Base-by-base conservation (phyloP, 345 rosid genomes). In the Erodium maritimum region DNA sequence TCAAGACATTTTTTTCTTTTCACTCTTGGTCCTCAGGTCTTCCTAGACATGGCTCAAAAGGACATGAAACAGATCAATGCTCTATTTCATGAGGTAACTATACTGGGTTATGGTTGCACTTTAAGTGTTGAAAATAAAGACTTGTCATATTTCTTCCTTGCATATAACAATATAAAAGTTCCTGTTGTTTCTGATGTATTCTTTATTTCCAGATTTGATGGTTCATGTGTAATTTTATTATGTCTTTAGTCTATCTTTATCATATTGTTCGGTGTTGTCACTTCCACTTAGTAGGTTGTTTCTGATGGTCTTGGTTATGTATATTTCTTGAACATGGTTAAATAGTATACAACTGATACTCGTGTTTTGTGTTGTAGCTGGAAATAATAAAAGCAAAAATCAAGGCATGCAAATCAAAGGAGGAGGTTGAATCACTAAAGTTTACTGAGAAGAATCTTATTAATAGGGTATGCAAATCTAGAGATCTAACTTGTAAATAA, bases 371-470 rank as follows among this genome's bases (percentile, higher is more conserved):
- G 58, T 72, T 74, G 73, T 78, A 91, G 97, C 65, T 88, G 73
- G 87, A 82, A 63, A 75, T 77, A 65, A 56, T 88, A 45, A 91
- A 91, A 75, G 68, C 67, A 56, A 86, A 81, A 67, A 78, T 88
- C 56, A 80, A 81, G 72, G 78, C 71, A 33, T 81, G 90, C 69
- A 20, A 68, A 71, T 86, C 93, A n/a, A 81, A 83, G 60, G 95
- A 86, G 54, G 95, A 86, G 65, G 79, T 78, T 60, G 70, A 80
- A 42, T 65, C 93, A 45, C 88, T 91, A 19, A 86, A 82, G 69
- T 80, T 91, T 68, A 34, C 74, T 34, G 82, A 91, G 80, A 86
- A 84, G 75, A 79, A 86, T 66, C 82, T 91, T 72, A 88, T 91
- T 52, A 86, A 78, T 73, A 81, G 84, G 96, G 97, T 91, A 77